Percentiles rank a stretch among this genome's conserved stretches.
Conservation (phyloP, 805 yeast species). For the Nakazawaea populi region DNA sequence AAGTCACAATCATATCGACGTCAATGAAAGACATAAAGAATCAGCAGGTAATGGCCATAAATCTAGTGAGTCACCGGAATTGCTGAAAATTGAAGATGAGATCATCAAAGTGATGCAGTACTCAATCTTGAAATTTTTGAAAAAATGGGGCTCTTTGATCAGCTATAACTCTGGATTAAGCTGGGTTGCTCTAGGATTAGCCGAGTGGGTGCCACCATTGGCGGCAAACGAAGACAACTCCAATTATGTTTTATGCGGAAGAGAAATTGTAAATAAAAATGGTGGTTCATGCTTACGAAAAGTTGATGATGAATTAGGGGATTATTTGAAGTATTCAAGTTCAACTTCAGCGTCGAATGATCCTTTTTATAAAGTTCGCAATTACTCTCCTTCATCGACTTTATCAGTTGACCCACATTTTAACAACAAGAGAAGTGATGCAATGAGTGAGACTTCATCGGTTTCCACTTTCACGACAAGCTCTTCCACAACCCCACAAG, state of each 20-base stretch:
- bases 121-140: constrained; percentile 57
- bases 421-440: background rate
- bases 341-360: background rate
- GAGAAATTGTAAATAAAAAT: constrained; percentile 36
- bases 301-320: constrained; percentile 25
- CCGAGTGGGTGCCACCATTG: constrained; percentile 82
- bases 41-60: background rate
- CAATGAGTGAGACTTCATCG: constrained; percentile 3
- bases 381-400: background rate
- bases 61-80: constrained; percentile 20
- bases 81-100: constrained; percentile 40
- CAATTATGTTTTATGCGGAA: constrained; percentile 49
- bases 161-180: constrained; percentile 78
- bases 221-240: constrained; percentile 22
- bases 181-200: constrained; percentile 83
- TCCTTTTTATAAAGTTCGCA: background rate
- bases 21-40: constrained; percentile 8
- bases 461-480: constrained; percentile 2
- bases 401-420: background rate
- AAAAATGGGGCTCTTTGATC: constrained; percentile 73
- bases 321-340: constrained; percentile 13
- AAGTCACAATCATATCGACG: constrained; percentile 26
- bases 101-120: constrained; percentile 52
- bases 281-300: constrained; percentile 28
- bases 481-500: constrained; percentile 4